Conservation (phyloP, 2,329 filamentous ascomycete species). For the Colletotrichum viniferum region DNA sequence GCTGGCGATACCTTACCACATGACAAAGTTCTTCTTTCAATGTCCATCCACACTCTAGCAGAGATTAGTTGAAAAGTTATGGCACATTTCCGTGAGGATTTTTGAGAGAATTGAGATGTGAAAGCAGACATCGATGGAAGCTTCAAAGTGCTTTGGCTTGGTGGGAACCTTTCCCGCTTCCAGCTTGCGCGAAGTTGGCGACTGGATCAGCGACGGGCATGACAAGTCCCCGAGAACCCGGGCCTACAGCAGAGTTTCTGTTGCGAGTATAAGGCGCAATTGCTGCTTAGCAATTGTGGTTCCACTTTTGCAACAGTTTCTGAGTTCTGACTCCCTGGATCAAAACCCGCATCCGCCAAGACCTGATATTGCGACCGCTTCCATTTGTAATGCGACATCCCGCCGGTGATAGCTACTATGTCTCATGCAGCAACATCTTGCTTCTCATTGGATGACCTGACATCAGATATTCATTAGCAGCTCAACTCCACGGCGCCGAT, state of each 20-base stretch:
- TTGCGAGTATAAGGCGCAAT: no score
- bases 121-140: not conserved
- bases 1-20: not conserved
- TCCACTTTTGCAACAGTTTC: no score
- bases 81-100: not conserved
- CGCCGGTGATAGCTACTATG: not conserved
- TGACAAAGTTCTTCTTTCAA: not conserved
- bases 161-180: not conserved
- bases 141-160: not conserved
- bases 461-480: not conserved
- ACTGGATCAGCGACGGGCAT: not conserved
- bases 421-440: not conserved
- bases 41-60: not conserved
- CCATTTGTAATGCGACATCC: not conserved
- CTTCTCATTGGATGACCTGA: not conserved
- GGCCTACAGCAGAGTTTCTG: not conserved
- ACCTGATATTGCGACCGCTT: not conserved
- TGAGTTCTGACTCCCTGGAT: not conserved
- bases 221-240: not conserved
- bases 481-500: not conserved
- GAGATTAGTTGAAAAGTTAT: not conserved
- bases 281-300: no score
- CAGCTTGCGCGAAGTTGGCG: not conserved
- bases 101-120: not conserved
- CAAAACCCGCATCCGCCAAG: not conserved